These are phyloP conservation scores for Phycomyces nitens DNA, from an alignment of 192 early-diverging fungal species.

Conservation along the genomic window DNA sequence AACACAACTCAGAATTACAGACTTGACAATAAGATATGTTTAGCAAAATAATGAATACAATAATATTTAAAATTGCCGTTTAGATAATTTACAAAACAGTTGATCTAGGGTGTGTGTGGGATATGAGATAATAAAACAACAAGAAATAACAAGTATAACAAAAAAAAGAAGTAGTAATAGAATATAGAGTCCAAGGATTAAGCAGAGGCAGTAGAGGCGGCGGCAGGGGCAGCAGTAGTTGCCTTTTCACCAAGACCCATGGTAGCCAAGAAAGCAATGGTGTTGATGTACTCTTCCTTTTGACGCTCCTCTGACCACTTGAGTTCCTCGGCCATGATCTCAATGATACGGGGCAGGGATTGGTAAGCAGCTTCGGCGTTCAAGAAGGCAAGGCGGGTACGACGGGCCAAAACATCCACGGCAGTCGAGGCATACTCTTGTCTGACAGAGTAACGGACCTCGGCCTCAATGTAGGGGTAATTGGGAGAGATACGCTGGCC, in stretches of 20 bases:
- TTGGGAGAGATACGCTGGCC: conserved; percentile 72
- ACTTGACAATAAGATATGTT: no score
- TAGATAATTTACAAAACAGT: conserved; percentile 1
- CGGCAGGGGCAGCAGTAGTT: background rate
- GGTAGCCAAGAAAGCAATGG: conserved; percentile 73
- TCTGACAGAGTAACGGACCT: conserved; percentile 87
- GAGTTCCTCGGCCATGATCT: conserved; percentile 90
- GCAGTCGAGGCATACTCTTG: conserved; percentile 91
- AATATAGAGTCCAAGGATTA: no score
- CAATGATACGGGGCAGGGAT: conserved; percentile 79
- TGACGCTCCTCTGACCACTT: conserved; percentile 69
- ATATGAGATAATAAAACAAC: background rate
- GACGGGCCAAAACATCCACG: conserved; percentile 91
- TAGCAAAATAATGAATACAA: no score
- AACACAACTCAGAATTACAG: no score
- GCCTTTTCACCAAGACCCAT: conserved; percentile 74
- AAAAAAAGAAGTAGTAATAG: background rate
- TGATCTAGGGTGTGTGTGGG: background rate
- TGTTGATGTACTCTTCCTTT: conserved; percentile 64
- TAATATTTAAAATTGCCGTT: background rate
- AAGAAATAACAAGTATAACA: background rate
- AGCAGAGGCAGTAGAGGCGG: no score
- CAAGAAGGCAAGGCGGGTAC: conserved; percentile 88
- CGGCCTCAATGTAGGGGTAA: conserved; percentile 93
- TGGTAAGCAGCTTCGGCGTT: conserved; percentile 89